Evolutionary conservation across 2,329 filamentous ascomycete genomes (phyloP).

Genomic region (Xylaria digitata): DNA sequence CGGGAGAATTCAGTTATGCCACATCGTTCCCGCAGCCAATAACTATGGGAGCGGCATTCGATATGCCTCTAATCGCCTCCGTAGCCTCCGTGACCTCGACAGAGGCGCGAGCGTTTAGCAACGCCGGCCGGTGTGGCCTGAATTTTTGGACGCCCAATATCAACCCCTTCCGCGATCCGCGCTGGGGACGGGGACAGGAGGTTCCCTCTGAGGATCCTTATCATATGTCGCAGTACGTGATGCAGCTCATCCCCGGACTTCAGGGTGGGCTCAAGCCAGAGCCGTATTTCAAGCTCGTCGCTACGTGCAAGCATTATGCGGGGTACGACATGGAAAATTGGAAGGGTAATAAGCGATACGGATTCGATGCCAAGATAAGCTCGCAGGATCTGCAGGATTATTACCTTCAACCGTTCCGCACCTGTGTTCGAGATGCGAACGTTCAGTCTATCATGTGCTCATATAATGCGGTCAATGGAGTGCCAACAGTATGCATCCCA

Average conservation of each 20-base stretch:
- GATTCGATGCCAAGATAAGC: slow-evolving; percentile 67
- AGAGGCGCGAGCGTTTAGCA: slow-evolving; percentile 74
- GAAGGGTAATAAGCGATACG: slow-evolving; percentile 57
- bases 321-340: slow-evolving; percentile 67
- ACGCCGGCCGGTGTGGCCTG: slow-evolving; percentile 64
- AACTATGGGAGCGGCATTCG: slow-evolving; percentile 70
- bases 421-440: slow-evolving; percentile 67
- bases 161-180: slow-evolving; percentile 71
- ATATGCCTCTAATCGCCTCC: slow-evolving; percentile 68
- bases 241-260: slow-evolving; percentile 64
- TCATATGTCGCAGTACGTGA: slow-evolving; percentile 63
- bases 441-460: slow-evolving; percentile 70
- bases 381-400: slow-evolving; percentile 74
- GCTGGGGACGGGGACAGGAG: slow-evolving; percentile 71
- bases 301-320: slow-evolving; percentile 70
- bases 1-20: slow-evolving; percentile 65
- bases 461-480: slow-evolving; percentile 73
- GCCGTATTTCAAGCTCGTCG: slow-evolving; percentile 56
- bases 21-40: slow-evolving; percentile 76
- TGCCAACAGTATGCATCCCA: slow-evolving; percentile 58
- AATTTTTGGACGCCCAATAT: slow-evolving; percentile 76
- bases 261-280: slow-evolving; percentile 52
- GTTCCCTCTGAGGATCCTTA: slow-evolving; percentile 69
- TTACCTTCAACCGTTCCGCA: slow-evolving; percentile 73
- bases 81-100: slow-evolving; percentile 67